A percentile compares a stretch with the other conserved stretches of the same genome.
These are phyloP conservation scores for Penicillium longicatenatum DNA, from an alignment of 495 filamentous ascomycete species.

Conservation along the genomic window DNA sequence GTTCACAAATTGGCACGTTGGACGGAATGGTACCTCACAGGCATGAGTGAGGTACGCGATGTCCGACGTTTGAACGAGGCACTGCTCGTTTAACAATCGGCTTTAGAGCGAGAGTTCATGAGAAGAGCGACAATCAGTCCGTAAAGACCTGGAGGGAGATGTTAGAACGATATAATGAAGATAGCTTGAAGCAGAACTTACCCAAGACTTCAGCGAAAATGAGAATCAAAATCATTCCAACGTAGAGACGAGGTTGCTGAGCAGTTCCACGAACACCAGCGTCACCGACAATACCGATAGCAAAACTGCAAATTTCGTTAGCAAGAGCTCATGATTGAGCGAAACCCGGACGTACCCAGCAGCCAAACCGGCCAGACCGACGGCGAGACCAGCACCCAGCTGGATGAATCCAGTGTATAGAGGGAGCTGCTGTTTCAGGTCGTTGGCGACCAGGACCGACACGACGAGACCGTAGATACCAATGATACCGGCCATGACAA, in stretches of 20 bases:
- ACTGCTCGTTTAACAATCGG: constrained; percentile 32
- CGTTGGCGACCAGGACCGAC: constrained; percentile 94
- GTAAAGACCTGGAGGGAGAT: constrained; percentile 76
- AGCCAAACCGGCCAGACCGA: constrained; percentile 95
- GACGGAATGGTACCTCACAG: not conserved
- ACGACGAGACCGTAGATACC: constrained; percentile 99
- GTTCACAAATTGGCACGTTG: constrained; percentile 10
- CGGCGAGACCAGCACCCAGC: constrained; percentile 92
- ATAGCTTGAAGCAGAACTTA: constrained; percentile 42
- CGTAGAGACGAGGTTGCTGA: constrained; percentile 95
- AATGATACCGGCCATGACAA: constrained; percentile 99
- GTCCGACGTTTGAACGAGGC: constrained; percentile 18
- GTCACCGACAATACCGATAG: constrained; percentile 98
- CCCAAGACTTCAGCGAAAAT: constrained; percentile 99
- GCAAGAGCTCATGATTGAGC: no score
- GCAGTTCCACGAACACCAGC: constrained; percentile 98
- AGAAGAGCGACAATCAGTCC: constrained; percentile 97
- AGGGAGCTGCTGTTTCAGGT: constrained; percentile 76
- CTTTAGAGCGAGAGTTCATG: constrained; percentile 81
- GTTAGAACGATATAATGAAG: not conserved
- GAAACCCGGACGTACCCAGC: constrained; percentile 64
- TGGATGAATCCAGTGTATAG: constrained; percentile 97
- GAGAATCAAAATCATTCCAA: constrained; percentile 99
- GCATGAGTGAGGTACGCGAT: not conserved
- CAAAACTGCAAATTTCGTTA: constrained; percentile 59